Base-by-base conservation (phyloP, 306 rosid species). In the Casuarina equisetifolia region DNA sequence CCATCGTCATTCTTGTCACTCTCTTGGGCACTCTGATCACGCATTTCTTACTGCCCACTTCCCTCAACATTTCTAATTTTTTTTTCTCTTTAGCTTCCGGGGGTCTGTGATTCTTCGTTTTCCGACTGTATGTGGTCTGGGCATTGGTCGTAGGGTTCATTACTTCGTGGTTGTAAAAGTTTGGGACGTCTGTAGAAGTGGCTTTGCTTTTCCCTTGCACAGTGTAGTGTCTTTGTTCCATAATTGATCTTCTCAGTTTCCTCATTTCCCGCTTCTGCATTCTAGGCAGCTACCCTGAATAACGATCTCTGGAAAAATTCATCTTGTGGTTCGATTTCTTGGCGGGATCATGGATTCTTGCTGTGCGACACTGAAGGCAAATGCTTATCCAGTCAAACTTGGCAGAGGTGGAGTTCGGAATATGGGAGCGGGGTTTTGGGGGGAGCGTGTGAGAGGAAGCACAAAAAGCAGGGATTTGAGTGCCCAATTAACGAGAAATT, bases 401-500 rank as follows among this genome's bases (percentile, higher is more conserved):
- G 59, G 75, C 36, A 73, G 49, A 16, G 78, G 49, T 16, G 64
- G 68, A 71, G 70, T 69, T 43, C 78, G 75, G 77, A 85, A 73
- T 78, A 88, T 77, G 71, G 73, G 81, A 44, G 75, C 74, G 48
- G 80, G 63, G 2, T 85, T 94, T 62, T 90, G 80, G 79, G 97
- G 94, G 67, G 91, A 89, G 77, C 72, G 75, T 74, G 38, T 87
- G 9, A 82, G 73, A 53, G 74, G 85, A 42, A 83, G 84, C 53
- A 53, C 64, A n/a, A 88, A 73, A 51, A 11, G 76, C 39, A 79
- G 79, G n/a, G 85, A 75, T 35, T 76, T 79, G 73, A 85, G 80
- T 39, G 63, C 67, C 71, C 83, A 66, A 44, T 66, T 70, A 19
- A 39, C 74, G 74, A 91, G 86, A 74, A 51, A 68, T 58, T 64